A percentile compares a stretch with the other conserved stretches of the same genome.
Evolutionary conservation across 192 early-diverging fungal genomes (phyloP).

Genomic region (Globomyces pollinis-pini): DNA sequence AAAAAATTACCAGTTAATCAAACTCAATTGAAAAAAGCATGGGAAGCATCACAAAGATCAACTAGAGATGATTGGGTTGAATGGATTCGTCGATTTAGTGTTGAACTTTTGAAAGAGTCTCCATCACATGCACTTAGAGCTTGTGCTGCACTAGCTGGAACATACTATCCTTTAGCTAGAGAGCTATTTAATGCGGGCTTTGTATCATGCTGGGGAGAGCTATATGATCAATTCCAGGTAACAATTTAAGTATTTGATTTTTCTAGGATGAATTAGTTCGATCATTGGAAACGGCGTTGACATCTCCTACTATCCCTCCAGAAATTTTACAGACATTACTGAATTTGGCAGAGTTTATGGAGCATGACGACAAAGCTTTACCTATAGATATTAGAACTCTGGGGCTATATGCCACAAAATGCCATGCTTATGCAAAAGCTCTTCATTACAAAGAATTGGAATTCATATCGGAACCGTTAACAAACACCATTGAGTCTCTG

Average conservation of each 20-base stretch:
- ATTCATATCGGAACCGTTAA: conserved; percentile 73
- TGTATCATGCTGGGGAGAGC: conserved; percentile 92
- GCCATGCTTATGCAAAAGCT: conserved; percentile 96
- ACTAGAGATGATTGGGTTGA: conserved; percentile 91
- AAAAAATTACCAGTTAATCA: conserved; percentile 83
- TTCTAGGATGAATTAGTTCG: conserved; percentile 79
- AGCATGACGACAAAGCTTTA: conserved; percentile 90
- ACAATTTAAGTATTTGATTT: too few relatives aligned
- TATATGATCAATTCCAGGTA: conserved; percentile 83
- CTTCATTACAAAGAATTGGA: conserved; percentile 96
- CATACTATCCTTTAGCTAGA: conserved; percentile 68
- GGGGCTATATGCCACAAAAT: conserved; percentile 81
- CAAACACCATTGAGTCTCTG: conserved; percentile 80
- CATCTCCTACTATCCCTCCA: conserved; percentile 74
- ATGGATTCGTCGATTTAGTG: conserved; percentile 85
- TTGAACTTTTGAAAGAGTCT: conserved; percentile 93
- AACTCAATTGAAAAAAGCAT: conserved; percentile 71
- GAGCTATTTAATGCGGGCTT: conserved; percentile 97
- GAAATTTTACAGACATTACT: conserved; percentile 87
- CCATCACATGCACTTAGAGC: conserved; percentile 90
- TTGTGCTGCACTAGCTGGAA: conserved; percentile 72
- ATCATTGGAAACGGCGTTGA: conserved; percentile 74
- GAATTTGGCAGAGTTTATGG: conserved; percentile 97
- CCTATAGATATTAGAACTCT: conserved; percentile 88
- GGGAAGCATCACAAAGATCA: conserved; percentile 79